phyloP scores from a whole-genome alignment of 2,329 filamentous ascomycete genomes.

The Claviceps paspali region DNA sequence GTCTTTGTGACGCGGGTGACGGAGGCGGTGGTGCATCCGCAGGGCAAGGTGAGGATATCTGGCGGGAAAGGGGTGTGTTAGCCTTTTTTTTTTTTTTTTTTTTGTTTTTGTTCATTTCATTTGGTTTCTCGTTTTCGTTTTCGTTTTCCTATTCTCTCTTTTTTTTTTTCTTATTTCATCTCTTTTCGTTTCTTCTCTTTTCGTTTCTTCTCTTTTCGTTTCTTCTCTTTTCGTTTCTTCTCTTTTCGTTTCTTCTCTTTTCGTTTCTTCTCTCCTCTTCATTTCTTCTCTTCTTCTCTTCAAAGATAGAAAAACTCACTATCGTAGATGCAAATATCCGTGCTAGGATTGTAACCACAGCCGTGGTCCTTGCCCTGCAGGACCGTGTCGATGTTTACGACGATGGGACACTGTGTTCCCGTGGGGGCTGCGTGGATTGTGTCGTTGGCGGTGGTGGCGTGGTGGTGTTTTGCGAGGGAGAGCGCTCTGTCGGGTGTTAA shows the following conservation, averaged over 20 bases:
- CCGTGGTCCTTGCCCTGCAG: background rate
- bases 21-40: background rate
- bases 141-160: too few relatives aligned
- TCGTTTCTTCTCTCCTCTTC: too few relatives aligned
- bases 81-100: background rate
- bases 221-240: too few relatives aligned
- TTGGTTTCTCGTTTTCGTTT: too few relatives aligned
- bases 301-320: constrained; percentile 1
- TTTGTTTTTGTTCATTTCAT: background rate
- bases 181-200: background rate
- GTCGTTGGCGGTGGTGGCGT: too few relatives aligned
- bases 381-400: background rate
- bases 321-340: background rate
- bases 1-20: background rate
- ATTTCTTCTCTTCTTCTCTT: too few relatives aligned
- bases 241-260: too few relatives aligned
- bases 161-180: background rate
- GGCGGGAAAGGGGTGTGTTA: too few relatives aligned
- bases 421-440: too few relatives aligned
- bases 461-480: too few relatives aligned
- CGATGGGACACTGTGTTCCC: background rate
- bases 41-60: constrained; percentile 3
- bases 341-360: background rate
- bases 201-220: too few relatives aligned
- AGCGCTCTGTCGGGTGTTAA: too few relatives aligned